Conservation (phyloP, 208 protist species). For the Acanthamoeba polyphaga region DNA sequence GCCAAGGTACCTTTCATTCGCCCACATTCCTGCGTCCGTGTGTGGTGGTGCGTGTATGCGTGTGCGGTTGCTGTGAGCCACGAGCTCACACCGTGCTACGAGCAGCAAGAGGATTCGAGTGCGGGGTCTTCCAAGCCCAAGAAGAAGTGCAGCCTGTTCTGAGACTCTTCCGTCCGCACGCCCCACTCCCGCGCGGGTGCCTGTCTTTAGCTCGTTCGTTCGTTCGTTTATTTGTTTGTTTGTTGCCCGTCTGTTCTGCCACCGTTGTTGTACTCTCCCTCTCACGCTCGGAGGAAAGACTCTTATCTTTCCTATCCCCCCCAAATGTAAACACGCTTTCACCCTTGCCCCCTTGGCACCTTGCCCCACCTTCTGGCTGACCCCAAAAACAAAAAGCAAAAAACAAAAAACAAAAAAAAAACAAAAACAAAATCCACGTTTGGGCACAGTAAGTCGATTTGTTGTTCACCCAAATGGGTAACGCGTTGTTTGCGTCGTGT, state of each 20-base stretch:
- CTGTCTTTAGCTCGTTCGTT: not conserved
- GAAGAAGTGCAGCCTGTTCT: constrained; percentile 59
- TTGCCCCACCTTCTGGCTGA: too few species aligned
- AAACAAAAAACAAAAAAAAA: too few species aligned
- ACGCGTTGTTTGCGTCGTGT: constrained; percentile 18
- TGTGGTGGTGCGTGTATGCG: not conserved
- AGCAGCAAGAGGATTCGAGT: not conserved
- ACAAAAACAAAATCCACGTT: too few species aligned
- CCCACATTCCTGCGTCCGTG: not conserved
- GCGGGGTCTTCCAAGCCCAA: not conserved
- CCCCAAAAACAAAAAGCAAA: too few species aligned
- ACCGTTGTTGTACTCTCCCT: not conserved
- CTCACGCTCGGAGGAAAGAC: not conserved
- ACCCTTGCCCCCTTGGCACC: too few species aligned
- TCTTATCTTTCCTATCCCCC: not conserved
- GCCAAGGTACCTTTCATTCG: not conserved
- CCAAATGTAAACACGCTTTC: not conserved
- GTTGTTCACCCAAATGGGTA: not conserved
- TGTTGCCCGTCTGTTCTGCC: not conserved
- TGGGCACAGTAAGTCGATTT: too few species aligned
- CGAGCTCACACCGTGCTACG: not conserved
- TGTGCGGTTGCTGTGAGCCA: not conserved
- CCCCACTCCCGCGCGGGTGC: not conserved
- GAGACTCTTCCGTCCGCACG: not conserved
- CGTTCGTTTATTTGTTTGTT: too few species aligned